Evolutionary conservation across 108 stramenopile genomes (phyloP).

Genomic region (Nannochloropsis gaditana): DNA sequence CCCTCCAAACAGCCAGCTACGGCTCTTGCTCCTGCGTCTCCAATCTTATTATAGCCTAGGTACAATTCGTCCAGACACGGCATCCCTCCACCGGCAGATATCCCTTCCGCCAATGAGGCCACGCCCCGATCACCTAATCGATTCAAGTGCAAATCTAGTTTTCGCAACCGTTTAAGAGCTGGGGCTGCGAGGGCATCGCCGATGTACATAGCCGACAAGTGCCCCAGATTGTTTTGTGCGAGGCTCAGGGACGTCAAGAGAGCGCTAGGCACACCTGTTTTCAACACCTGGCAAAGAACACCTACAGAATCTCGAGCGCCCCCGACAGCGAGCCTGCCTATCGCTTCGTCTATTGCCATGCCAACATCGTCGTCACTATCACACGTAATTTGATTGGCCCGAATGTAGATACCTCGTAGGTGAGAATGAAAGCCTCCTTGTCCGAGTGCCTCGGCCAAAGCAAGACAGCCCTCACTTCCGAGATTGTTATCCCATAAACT

Average conservation of each 20-base stretch:
- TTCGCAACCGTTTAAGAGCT: background rate
- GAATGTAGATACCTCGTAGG: background rate
- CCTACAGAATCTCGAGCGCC: background rate
- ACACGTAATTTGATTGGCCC: background rate
- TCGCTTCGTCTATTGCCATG: too few species aligned
- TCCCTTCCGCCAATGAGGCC: background rate
- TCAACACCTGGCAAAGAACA: background rate
- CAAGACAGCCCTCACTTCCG: background rate
- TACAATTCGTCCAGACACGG: background rate
- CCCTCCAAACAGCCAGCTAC: background rate
- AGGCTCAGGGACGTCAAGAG: background rate
- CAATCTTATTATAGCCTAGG: background rate
- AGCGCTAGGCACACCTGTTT: background rate
- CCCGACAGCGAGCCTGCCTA: background rate
- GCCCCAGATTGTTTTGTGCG: background rate
- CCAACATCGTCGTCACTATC: background rate
- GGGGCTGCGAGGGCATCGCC: background rate
- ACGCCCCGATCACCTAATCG: background rate
- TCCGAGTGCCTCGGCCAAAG: background rate
- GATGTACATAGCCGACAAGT: background rate
- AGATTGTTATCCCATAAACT: background rate
- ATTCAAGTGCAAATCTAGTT: background rate
- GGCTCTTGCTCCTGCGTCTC: background rate
- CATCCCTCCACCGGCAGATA: background rate
- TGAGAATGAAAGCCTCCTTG: background rate